Evolutionary conservation across 441 rosid genomes (phyloP).

Genomic region (Corymbia citriodora): DNA sequence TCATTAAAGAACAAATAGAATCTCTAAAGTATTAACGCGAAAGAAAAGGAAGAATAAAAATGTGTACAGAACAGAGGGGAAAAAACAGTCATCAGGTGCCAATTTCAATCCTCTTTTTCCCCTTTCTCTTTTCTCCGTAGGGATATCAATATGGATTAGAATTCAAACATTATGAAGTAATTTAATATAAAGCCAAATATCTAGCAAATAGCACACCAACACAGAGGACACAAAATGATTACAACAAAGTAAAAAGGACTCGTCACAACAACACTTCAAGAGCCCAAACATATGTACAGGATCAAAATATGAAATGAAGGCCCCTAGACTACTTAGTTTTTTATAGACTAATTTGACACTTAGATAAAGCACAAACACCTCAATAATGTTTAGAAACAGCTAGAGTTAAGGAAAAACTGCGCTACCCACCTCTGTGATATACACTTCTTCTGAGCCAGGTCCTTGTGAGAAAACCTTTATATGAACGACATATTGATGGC

Average conservation of each 20-base stretch:
- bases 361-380: neutral
- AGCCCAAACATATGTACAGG: neutral
- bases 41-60: neutral
- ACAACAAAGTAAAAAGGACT: neutral
- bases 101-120: neutral
- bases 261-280: neutral
- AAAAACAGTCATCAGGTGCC: neutral
- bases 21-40: neutral
- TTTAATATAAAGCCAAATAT: neutral
- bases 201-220: neutral
- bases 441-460: constrained; percentile 67
- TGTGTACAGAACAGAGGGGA: neutral
- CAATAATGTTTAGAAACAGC: neutral
- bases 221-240: neutral
- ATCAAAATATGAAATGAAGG: neutral
- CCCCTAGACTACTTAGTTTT: neutral
- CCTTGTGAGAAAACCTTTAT: constrained; percentile 67
- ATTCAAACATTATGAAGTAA: neutral
- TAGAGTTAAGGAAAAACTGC: neutral
- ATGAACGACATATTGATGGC: constrained; percentile 62
- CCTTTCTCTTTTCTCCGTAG: neutral
- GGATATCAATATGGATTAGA: neutral
- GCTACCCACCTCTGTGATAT: constrained; percentile 68
- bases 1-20: neutral
- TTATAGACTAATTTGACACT: neutral